Conservation (phyloP, 1,284 basidiomycete species). For the Vanrija humicola region DNA sequence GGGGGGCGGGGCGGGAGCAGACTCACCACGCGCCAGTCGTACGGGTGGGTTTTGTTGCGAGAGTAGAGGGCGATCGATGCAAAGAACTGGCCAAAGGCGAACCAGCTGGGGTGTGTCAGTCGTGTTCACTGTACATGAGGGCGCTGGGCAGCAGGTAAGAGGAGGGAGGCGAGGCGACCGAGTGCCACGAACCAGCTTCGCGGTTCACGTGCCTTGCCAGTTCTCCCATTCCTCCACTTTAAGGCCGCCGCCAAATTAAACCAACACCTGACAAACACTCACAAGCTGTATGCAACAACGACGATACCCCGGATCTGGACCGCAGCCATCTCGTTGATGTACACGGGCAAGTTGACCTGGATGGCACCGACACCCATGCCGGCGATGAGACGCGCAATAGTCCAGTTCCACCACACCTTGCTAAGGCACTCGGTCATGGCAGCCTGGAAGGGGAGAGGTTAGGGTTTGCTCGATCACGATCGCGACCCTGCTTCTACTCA, state of each 20-base stretch:
- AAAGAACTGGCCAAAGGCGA: constrained; percentile 18
- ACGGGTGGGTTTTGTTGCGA: constrained; percentile 13
- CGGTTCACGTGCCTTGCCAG: background rate
- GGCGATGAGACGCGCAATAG: constrained; percentile 25
- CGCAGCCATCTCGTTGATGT: constrained; percentile 23
- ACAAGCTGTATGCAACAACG: constrained; percentile 24
- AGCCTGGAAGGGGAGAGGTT: constrained; percentile 1
- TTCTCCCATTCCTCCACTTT: too few species aligned
- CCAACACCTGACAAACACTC: background rate
- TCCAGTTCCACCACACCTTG: constrained; percentile 21
- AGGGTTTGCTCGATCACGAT: background rate
- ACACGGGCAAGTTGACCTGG: constrained; percentile 25
- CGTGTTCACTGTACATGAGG: background rate
- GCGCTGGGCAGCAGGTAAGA: too few species aligned
- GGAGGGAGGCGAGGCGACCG: too few species aligned
- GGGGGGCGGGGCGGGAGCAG: background rate
- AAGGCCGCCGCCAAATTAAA: too few species aligned
- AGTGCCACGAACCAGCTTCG: too few species aligned
- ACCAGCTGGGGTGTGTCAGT: constrained; percentile 10
- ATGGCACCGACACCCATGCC: constrained; percentile 26
- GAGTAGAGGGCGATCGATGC: constrained; percentile 15
- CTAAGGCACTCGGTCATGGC: constrained; percentile 17
- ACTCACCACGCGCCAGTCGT: constrained; percentile 12
- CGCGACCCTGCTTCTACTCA: constrained; percentile 1
- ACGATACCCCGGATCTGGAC: constrained; percentile 26